phyloP scores from a whole-genome alignment of 148 eudicot genomes.

The Rhododendron williamsianum region DNA sequence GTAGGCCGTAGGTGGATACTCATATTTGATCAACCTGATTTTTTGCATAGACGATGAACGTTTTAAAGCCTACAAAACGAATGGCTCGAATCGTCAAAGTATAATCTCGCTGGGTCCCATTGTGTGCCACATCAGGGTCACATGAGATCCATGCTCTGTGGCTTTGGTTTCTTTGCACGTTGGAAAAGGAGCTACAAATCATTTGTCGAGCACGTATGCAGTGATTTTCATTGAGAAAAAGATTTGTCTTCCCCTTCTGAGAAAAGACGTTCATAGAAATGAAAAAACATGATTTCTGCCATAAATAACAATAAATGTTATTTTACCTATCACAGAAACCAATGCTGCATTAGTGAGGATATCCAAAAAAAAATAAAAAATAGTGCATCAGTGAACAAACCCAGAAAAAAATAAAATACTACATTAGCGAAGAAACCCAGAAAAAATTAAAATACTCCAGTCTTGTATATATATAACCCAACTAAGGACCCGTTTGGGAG shows the following conservation, averaged over 20 bases:
- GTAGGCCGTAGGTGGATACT: too few relatives aligned
- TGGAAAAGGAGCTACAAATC: background rate
- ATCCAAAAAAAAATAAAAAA: background rate
- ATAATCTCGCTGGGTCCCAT: background rate
- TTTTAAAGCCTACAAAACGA: background rate
- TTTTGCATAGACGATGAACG: too few relatives aligned
- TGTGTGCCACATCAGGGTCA: background rate
- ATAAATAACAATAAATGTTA: background rate
- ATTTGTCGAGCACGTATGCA: background rate
- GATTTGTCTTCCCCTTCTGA: too few relatives aligned
- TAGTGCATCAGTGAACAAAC: background rate
- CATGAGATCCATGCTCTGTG: background rate
- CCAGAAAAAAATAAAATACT: background rate
- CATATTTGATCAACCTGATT: too few relatives aligned
- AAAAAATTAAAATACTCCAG: background rate
- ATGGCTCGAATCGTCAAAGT: too few relatives aligned
- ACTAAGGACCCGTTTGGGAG: background rate
- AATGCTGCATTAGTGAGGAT: background rate
- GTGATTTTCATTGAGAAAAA: background rate
- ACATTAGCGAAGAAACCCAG: background rate
- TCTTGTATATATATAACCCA: background rate
- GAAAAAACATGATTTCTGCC: background rate
- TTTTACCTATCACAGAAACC: background rate
- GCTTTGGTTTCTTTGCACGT: background rate
- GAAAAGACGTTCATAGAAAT: too few relatives aligned